Percentiles rank a stretch among this genome's conserved stretches.
These are phyloP conservation scores for Pseudogymnoascus sp. DNA, from an alignment of 2,329 filamentous ascomycete genomes.

Conservation along the genomic window DNA sequence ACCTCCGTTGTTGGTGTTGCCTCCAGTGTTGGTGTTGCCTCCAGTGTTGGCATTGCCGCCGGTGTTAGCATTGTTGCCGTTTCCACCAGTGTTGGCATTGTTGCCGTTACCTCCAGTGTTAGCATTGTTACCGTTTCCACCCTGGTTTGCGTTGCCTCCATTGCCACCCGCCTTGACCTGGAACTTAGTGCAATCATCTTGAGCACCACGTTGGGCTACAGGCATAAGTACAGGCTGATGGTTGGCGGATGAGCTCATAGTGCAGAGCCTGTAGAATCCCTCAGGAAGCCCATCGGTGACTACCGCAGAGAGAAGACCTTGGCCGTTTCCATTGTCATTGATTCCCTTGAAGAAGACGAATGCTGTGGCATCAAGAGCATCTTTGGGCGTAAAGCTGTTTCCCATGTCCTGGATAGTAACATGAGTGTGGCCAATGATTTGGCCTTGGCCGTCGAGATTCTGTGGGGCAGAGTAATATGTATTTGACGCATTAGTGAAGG, in stretches of 20 bases:
- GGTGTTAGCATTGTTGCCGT: neutral
- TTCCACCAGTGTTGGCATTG: neutral
- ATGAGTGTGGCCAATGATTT: constrained; percentile 32
- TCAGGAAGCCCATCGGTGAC: constrained; percentile 33
- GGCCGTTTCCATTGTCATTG: constrained; percentile 32
- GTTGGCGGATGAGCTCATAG: constrained; percentile 34
- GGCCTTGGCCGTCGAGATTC: constrained; percentile 22
- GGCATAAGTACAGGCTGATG: constrained; percentile 37
- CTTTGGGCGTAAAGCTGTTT: constrained; percentile 24
- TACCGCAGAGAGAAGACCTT: constrained; percentile 30
- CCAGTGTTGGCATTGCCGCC: neutral
- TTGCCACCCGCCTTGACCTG: constrained; percentile 23
- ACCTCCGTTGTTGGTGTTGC: neutral
- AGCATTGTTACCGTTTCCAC: constrained; percentile 3
- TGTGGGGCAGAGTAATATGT: constrained; percentile 35
- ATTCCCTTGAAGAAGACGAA: constrained; percentile 37
- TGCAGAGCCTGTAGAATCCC: constrained; percentile 37
- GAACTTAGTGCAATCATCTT: constrained; percentile 39
- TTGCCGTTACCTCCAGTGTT: neutral
- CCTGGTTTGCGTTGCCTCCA: constrained; percentile 13
- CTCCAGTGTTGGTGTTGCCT: neutral
- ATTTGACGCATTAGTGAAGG: constrained; percentile 31
- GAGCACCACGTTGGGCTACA: constrained; percentile 36
- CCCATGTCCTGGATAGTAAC: constrained; percentile 32
- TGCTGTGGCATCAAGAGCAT: constrained; percentile 24